A percentile compares a stretch with the other conserved stretches of the same genome.
phyloP scores from a whole-genome alignment of 306 rosid species.

The Dalbergia oliveri region DNA sequence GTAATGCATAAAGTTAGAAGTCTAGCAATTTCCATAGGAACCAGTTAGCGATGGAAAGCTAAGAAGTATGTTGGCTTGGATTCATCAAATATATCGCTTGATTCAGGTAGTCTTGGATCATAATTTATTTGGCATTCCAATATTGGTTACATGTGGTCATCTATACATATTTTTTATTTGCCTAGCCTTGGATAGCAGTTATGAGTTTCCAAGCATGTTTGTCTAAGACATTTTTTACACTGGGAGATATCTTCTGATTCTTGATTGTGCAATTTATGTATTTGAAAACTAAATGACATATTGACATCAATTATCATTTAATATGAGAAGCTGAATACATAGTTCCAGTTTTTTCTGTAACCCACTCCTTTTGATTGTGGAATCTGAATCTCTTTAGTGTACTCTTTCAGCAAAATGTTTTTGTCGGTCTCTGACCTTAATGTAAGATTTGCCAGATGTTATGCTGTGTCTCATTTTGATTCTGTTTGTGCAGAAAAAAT shows the following conservation, averaged over 20 bases:
- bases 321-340: constrained; percentile 17
- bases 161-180: constrained; percentile 7
- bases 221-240: neutral
- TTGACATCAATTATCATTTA: constrained; percentile 18
- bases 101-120: neutral
- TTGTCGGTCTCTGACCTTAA: constrained; percentile 23
- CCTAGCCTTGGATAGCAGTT: constrained; percentile 10
- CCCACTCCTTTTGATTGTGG: constrained; percentile 2
- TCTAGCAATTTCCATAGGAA: neutral
- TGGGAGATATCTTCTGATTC: constrained; percentile 28
- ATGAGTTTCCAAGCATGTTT: neutral
- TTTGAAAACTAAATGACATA: constrained; percentile 31
- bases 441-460: constrained; percentile 14
- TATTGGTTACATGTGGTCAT: neutral
- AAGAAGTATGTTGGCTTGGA: neutral
- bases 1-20: neutral
- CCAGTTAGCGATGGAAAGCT: neutral
- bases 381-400: constrained; percentile 22
- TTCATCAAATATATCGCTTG: constrained; percentile 2
- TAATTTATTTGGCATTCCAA: neutral
- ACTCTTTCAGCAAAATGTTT: constrained; percentile 18
- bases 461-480: constrained; percentile 30
- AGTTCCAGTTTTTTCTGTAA: constrained; percentile 16
- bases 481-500: constrained; percentile 66
- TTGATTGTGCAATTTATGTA: constrained; percentile 25